These are phyloP conservation scores for Marasmius sp. DNA, from an alignment of 1,284 basidiomycete genomes.

Conservation along the genomic window DNA sequence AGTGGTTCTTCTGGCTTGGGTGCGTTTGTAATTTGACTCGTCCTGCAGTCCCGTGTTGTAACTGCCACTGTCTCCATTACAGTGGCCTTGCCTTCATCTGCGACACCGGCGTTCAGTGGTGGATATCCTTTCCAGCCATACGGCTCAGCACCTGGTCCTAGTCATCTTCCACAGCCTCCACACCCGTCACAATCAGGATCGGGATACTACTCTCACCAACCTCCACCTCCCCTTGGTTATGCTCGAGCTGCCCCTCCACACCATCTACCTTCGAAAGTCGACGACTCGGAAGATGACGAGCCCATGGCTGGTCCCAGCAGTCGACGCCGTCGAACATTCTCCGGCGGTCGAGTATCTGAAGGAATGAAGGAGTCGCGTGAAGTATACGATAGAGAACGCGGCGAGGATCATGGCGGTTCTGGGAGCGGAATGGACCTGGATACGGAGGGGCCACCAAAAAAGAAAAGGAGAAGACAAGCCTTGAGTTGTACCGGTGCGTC, in stretches of 20 bases:
- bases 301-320: neutral
- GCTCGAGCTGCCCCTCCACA: neutral
- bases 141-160: neutral
- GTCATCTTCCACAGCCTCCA: neutral
- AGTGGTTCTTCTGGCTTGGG: too few species aligned
- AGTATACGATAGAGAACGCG: neutral
- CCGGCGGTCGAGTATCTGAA: neutral
- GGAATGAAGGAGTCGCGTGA: neutral
- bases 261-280: neutral
- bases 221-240: neutral
- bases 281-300: neutral
- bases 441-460: slow-evolving; percentile 16
- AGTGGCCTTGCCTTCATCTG: too few species aligned
- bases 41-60: too few species aligned
- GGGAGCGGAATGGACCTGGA: slow-evolving; percentile 6
- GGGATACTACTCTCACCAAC: neutral
- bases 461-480: slow-evolving; percentile 18
- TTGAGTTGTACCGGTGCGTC: slow-evolving; percentile 17
- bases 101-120: too few species aligned
- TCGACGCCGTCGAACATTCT: neutral
- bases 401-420: slow-evolving; percentile 1
- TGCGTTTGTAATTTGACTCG: too few species aligned
- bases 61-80: too few species aligned
- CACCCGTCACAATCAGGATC: neutral
- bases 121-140: too few species aligned